Evolutionary conservation across 192 early-diverging fungal species (phyloP).

Genomic region (Coemansia sp.): DNA sequence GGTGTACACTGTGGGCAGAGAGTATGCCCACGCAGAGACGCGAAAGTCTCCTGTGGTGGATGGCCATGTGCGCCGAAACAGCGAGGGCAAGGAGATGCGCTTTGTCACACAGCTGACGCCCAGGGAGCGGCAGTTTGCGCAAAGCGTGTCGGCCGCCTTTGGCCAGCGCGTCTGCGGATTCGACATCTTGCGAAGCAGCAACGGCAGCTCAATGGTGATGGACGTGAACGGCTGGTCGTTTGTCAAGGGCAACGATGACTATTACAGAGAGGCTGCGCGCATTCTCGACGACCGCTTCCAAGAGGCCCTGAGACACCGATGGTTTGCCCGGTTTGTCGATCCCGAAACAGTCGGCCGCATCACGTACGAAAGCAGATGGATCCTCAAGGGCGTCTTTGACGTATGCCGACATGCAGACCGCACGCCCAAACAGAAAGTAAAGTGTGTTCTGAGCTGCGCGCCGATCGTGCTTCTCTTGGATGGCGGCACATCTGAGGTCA

Average conservation of each 20-base stretch:
- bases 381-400: slow-evolving; percentile 87
- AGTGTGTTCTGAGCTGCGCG: slow-evolving; percentile 73
- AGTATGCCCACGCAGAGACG: slow-evolving; percentile 93
- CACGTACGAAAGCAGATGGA: slow-evolving; percentile 80
- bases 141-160: slow-evolving; percentile 73
- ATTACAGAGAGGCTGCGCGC: slow-evolving; percentile 82
- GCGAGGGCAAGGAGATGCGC: slow-evolving; percentile 95
- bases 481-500: slow-evolving; percentile 70
- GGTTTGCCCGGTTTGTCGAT: slow-evolving; percentile 60
- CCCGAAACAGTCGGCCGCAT: slow-evolving; percentile 48
- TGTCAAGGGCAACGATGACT: slow-evolving; percentile 93
- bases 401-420: slow-evolving; percentile 94
- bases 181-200: slow-evolving; percentile 79
- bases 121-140: slow-evolving; percentile 77
- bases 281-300: slow-evolving; percentile 79
- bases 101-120: slow-evolving; percentile 81
- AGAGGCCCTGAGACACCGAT: slow-evolving; percentile 61
- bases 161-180: slow-evolving; percentile 95
- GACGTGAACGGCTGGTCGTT: slow-evolving; percentile 99
- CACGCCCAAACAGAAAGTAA: slow-evolving; percentile 97
- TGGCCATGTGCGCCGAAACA: slow-evolving; percentile 91
- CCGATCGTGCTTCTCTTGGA: slow-evolving; percentile 73
- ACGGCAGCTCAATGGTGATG: slow-evolving; percentile 82
- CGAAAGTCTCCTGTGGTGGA: slow-evolving; percentile 97
- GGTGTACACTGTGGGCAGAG: slow-evolving; percentile 89